phyloP scores from a whole-genome alignment of 1,139 yeast genomes.

The Geotrichum fermentans region DNA sequence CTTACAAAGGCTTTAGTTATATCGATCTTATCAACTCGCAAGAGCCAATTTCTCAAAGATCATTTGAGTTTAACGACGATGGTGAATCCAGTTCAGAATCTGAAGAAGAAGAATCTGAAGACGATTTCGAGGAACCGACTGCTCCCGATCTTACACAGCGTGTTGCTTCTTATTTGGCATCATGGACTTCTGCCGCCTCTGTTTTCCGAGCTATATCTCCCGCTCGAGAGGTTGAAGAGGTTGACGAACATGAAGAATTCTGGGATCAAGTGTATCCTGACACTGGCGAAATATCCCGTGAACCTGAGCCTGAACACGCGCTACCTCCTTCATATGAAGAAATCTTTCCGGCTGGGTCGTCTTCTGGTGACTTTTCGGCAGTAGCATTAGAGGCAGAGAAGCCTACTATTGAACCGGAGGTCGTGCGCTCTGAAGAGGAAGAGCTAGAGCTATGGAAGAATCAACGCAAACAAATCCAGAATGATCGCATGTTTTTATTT shows the following conservation, averaged over 20 bases:
- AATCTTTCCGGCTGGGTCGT: constrained; percentile 61
- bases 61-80: constrained; percentile 16
- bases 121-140: constrained; percentile 25
- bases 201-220: constrained; percentile 7
- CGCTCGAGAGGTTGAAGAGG: neutral
- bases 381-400: constrained; percentile 26
- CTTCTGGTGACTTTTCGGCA: constrained; percentile 38
- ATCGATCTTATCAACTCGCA: constrained; percentile 47
- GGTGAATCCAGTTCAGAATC: constrained; percentile 23
- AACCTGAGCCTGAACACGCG: constrained; percentile 18
- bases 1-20: constrained; percentile 47
- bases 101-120: constrained; percentile 33
- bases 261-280: constrained; percentile 15
- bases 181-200: constrained; percentile 12
- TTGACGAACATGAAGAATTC: neutral
- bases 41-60: constrained; percentile 12
- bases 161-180: constrained; percentile 9
- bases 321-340: constrained; percentile 69
- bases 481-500: constrained; percentile 78
- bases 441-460: constrained; percentile 29
- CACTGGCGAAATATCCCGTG: constrained; percentile 12
- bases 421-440: constrained; percentile 26
- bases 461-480: constrained; percentile 53
- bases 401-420: constrained; percentile 15
- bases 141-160: constrained; percentile 22